A percentile compares a stretch with the other conserved stretches of the same genome.
Evolutionary conservation across 495 filamentous ascomycete genomes (phyloP).

Genomic region (Xylaria venustula): DNA sequence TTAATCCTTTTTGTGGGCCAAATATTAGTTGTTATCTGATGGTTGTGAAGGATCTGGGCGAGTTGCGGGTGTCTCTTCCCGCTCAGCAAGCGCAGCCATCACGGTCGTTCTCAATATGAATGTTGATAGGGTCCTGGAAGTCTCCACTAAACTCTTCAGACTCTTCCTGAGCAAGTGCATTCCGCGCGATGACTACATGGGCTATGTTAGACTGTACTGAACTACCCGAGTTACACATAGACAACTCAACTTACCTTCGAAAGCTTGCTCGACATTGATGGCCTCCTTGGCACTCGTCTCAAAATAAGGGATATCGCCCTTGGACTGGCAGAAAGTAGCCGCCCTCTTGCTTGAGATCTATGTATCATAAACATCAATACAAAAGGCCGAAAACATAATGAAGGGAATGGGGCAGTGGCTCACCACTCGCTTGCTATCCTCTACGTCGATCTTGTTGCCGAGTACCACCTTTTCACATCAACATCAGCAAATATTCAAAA

Average conservation of each 20-base stretch:
- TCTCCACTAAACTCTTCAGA: conserved; percentile 89
- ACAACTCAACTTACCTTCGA: conserved; percentile 68
- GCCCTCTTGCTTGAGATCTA: conserved; percentile 91
- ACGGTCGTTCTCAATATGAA: conserved; percentile 86
- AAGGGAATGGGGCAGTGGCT: conserved; percentile 19
- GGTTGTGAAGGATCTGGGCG: neutral
- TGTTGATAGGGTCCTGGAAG: conserved; percentile 96
- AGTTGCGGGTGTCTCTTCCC: neutral
- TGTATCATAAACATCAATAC: neutral
- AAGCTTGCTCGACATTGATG: conserved; percentile 96
- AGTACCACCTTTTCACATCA: conserved; percentile 68
- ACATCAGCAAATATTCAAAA: neutral
- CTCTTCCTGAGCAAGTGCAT: conserved; percentile 94
- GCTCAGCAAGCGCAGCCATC: conserved; percentile 86
- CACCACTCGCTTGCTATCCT: conserved; percentile 93
- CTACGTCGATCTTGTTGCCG: conserved; percentile 98
- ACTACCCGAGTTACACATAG: neutral
- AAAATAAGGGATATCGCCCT: conserved; percentile 96
- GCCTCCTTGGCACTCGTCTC: conserved; percentile 99
- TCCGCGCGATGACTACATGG: conserved; percentile 83
- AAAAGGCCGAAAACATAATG: neutral
- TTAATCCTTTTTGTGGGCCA: neutral
- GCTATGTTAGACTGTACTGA: neutral
- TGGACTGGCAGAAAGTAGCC: conserved; percentile 95
- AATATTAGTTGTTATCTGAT: neutral